Base-by-base conservation (phyloP, 2,329 filamentous ascomycete species). In the Torrubiella hemipterigena region DNA sequence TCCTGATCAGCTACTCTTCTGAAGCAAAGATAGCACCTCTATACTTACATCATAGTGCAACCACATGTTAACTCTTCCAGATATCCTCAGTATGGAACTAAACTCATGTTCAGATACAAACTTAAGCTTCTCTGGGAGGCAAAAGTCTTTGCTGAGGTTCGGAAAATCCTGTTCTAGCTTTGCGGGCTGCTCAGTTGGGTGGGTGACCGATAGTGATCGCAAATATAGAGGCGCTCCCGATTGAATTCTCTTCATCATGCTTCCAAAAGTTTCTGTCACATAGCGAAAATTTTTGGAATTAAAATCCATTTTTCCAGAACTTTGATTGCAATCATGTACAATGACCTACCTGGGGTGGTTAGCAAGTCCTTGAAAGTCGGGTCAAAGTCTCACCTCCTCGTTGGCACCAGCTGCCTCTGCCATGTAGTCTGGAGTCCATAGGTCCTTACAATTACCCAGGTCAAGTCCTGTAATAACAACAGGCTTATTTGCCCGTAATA, bases 51-150 rank as follows among this genome's bases (percentile, higher is more conserved):
- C 83, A 58, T 91, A 93, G 54, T 93, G 84, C 19, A 93, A 63
- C 86, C 87, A 94, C 72, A 94, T 82, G 24, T 77, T 80, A 9
- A 89, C 81, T 2, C 73, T 73, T 1, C 83, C 83, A 4, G 81
- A 89, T 37, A 93, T 76, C 14, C 85, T 70, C 16, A 93, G 56
- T 0, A 86, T 77, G 3, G 82, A 87, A 50, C 80, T 89, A 49
- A 93, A 85, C 4, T 71, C 54, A 38, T 74, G 73, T n/a, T 76
- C 58, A 5, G 47, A 49, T 4, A 83, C 73, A 20, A 68, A 58
- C 0, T 52, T 52, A 8, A 93, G 58, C 38, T 74, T 61, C 2
- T 60, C 42, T 2, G 85, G 83, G 2, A 93, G 53, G 11, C 51
- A 45, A 50, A 93, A 93, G 49, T 93, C 84, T 2, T 53, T 36